Base-by-base conservation (phyloP, 1,284 basidiomycete genomes). In the Phellopilus nigrolimitatus region DNA sequence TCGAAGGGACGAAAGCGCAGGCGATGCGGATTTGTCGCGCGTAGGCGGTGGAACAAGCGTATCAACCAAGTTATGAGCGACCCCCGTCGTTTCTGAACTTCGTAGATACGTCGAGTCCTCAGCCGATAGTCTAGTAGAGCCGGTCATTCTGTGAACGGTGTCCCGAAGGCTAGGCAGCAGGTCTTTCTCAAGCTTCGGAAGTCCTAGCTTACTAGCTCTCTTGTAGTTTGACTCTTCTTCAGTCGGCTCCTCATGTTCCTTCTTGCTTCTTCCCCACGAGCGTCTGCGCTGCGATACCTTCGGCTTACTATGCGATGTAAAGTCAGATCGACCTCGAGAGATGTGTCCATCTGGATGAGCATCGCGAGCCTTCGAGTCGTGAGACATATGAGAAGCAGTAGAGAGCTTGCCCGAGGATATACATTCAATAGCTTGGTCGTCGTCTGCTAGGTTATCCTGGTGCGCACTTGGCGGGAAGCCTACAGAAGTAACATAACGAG, bases 81-180 rank as follows among this genome's bases (percentile, higher is more conserved):
- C 19, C 12, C 19, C 61, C 61, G 0, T 57, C 61, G 36, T 57
- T 54, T 22, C 8, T 25, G 25, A 28, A 5, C 19, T 25, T 30
- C 22, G 22, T 13, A 22, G 13, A 9, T 41, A 15, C 21, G 9
- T 41, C 15, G 39, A 2, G 15, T 5, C 36, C 13, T 37, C 15
- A 21, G n/a, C 21, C 10, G 21, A 40, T 10, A 21, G 8, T 24
- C 21, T 9, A 21, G 30, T 27, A 15, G 44, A 9, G 12, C 27
- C 28, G 25, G 84, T 88, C 84, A 87, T 88, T 39, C 76, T 75
- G 57, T 82, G 75, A 31, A 87, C 75, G 0, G 84, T 88, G 54
- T 87, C 84, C 30, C 76, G 71, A 30, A 87, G 67, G 19, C 83
- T 81, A 7, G 84, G 84, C 22, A 88, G 63, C 9, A 87, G 69